Evolutionary conservation across 2,329 filamentous ascomycete genomes (phyloP).

Genomic region (Cadophora gregata): DNA sequence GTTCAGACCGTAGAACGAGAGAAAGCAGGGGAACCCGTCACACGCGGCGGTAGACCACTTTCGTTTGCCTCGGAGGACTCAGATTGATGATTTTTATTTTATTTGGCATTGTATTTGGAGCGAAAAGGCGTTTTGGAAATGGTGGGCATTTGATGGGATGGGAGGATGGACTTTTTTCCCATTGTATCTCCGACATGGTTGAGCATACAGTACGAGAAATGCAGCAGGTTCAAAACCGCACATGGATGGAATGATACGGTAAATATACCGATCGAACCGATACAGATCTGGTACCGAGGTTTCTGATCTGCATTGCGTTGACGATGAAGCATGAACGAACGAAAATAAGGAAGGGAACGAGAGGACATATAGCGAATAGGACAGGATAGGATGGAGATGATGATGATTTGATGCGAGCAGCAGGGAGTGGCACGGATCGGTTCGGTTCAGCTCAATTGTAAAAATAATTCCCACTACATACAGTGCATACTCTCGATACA

Average conservation of each 20-base stretch:
- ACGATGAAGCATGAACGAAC: conserved; percentile 11
- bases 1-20: conserved; percentile 42
- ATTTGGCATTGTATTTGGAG: conserved; percentile 17
- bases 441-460: background rate
- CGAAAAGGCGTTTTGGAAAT: conserved; percentile 22
- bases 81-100: conserved; percentile 9
- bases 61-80: background rate
- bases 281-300: too few species aligned
- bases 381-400: background rate
- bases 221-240: too few species aligned
- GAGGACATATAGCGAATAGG: too few species aligned
- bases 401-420: conserved; percentile 13
- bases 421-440: too few species aligned
- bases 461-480: too few species aligned
- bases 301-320: background rate
- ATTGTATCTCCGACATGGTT: conserved; percentile 1
- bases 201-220: too few species aligned
- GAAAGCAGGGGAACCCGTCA: conserved; percentile 32
- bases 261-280: conserved; percentile 4
- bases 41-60: conserved; percentile 19
- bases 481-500: too few species aligned
- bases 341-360: conserved; percentile 3
- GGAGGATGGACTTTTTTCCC: background rate
- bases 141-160: too few species aligned
- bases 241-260: conserved; percentile 2